phyloP scores from a whole-genome alignment of 2,329 filamentous ascomycete species.

The Xylariaceae sp. region DNA sequence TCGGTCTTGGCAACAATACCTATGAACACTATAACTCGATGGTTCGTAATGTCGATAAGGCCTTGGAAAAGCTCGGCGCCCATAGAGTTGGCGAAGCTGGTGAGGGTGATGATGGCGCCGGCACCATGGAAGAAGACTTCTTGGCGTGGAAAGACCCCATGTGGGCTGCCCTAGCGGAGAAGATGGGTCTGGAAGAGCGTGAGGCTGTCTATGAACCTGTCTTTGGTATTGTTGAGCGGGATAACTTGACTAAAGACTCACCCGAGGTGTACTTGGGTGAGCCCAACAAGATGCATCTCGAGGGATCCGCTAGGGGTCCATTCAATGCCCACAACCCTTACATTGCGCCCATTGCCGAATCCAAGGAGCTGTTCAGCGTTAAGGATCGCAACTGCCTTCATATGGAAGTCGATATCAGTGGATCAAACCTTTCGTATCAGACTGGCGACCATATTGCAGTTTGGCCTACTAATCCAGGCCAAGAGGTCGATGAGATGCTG shows the following conservation, averaged over 20 bases:
- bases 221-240: constrained; percentile 80
- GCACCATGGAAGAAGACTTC: constrained; percentile 99
- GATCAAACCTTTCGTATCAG: constrained; percentile 89
- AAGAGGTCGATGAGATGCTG: constrained; percentile 89
- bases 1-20: constrained; percentile 97
- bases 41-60: constrained; percentile 89
- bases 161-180: constrained; percentile 84
- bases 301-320: constrained; percentile 81
- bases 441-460: constrained; percentile 97
- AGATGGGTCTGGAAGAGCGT: constrained; percentile 90
- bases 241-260: constrained; percentile 74
- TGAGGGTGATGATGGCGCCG: constrained; percentile 95
- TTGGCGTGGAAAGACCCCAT: constrained; percentile 99
- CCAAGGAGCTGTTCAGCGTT: constrained; percentile 86
- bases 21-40: constrained; percentile 99
- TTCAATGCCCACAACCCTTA: constrained; percentile 97
- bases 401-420: constrained; percentile 90
- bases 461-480: constrained; percentile 95
- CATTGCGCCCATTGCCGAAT: constrained; percentile 91
- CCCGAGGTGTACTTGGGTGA: constrained; percentile 91
- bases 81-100: constrained; percentile 85
- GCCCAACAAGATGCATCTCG: constrained; percentile 93
- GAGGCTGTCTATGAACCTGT: constrained; percentile 95
- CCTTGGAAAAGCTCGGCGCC: constrained; percentile 81
- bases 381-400: constrained; percentile 95